A percentile compares a stretch with the other conserved stretches of the same genome.
Conservation (phyloP, 2,329 filamentous ascomycete species). For the Stemphylium vesicarium region DNA sequence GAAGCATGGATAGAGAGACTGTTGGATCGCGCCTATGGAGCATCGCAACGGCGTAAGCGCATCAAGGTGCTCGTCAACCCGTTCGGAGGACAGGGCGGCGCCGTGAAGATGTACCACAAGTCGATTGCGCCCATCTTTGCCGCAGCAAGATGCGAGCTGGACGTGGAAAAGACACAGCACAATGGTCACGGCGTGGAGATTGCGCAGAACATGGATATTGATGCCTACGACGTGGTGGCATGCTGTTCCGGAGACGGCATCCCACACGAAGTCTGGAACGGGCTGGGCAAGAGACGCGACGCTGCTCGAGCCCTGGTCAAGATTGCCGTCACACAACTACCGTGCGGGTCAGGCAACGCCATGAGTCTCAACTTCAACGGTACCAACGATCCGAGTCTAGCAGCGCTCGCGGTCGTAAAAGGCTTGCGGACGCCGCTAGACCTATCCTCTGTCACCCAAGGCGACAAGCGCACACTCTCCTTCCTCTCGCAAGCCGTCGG, state of each 20-base stretch:
- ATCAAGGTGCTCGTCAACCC: slow-evolving; percentile 92
- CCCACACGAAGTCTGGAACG: slow-evolving; percentile 94
- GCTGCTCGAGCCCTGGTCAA: slow-evolving; percentile 75
- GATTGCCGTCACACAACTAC: slow-evolving; percentile 84
- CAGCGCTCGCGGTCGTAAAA: slow-evolving; percentile 85
- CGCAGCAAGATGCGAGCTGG: slow-evolving; percentile 77
- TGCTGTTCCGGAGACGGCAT: slow-evolving; percentile 93
- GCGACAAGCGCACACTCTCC: slow-evolving; percentile 73
- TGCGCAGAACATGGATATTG: slow-evolving; percentile 74
- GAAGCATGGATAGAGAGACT: slow-evolving; percentile 69
- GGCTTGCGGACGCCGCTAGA: slow-evolving; percentile 84
- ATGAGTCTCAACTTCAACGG: slow-evolving; percentile 91
- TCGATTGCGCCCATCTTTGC: slow-evolving; percentile 82
- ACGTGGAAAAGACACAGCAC: slow-evolving; percentile 73
- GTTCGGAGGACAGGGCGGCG: slow-evolving; percentile 81
- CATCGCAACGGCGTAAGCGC: slow-evolving; percentile 72
- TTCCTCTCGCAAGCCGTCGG: slow-evolving; percentile 92
- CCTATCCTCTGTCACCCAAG: slow-evolving; percentile 86
- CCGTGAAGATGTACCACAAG: slow-evolving; percentile 73
- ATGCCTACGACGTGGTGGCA: slow-evolving; percentile 82
- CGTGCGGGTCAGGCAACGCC: slow-evolving; percentile 92
- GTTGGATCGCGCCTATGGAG: slow-evolving; percentile 72
- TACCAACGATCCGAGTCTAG: slow-evolving; percentile 74
- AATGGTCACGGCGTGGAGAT: slow-evolving; percentile 81
- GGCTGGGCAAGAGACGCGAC: slow-evolving; percentile 77